Evolutionary conservation across 305 asterid genomes (phyloP).

Genomic region (Salvia sclarea): DNA sequence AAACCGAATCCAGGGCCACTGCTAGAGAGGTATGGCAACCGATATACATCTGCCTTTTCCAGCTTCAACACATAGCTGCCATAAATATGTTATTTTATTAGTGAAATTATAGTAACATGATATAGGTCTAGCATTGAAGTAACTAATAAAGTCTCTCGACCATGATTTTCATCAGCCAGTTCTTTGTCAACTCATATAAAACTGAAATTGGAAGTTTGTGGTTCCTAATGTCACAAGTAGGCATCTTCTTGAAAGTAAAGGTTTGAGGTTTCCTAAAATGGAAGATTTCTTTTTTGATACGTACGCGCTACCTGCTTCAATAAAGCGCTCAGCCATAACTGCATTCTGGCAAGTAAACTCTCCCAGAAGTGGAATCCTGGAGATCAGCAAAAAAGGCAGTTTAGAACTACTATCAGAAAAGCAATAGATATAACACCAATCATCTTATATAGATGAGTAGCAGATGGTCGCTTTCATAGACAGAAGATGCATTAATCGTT

Average conservation of each 20-base stretch:
- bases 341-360: constrained; percentile 96
- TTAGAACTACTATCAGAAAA: constrained; percentile 17
- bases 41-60: constrained; percentile 96
- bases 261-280: constrained; percentile 17
- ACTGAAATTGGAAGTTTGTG: background rate
- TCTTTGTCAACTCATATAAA: background rate
- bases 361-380: constrained; percentile 89
- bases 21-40: constrained; percentile 88
- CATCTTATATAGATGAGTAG: background rate
- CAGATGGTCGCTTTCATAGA: background rate
- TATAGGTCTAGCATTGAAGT: background rate
- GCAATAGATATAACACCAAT: background rate
- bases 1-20: constrained; percentile 96
- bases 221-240: background rate
- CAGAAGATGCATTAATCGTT: constrained; percentile 4
- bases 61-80: constrained; percentile 88
- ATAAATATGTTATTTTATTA: constrained; percentile 31
- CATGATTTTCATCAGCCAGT: background rate
- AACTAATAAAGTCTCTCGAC: constrained; percentile 12
- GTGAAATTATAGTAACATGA: constrained; percentile 22
- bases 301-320: constrained; percentile 99
- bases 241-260: constrained; percentile 8
- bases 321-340: constrained; percentile 93
- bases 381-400: constrained; percentile 26
- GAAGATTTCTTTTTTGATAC: constrained; percentile 55